Percentiles rank a stretch among this genome's conserved stretches.
phyloP scores from a whole-genome alignment of 1,284 basidiomycete species.

The Baeospora myosura region DNA sequence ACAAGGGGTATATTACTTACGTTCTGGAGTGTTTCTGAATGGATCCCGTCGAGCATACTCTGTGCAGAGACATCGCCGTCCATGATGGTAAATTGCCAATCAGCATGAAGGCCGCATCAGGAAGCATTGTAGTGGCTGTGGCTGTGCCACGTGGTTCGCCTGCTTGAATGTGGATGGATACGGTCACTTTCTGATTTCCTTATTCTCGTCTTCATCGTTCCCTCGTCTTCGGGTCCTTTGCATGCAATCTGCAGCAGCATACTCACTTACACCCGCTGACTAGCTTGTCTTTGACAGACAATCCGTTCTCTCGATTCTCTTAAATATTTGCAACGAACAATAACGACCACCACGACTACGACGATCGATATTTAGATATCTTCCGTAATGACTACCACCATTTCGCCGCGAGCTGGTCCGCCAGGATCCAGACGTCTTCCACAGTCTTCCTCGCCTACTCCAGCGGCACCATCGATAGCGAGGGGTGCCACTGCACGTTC shows the following conservation, averaged over 20 bases:
- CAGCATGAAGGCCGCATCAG: too few species aligned
- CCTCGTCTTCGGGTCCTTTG: not conserved
- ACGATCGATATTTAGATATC: too few species aligned
- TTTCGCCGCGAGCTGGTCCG: conserved; percentile 11
- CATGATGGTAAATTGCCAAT: too few species aligned
- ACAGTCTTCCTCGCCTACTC: conserved; percentile 36
- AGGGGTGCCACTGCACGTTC: conserved; percentile 44
- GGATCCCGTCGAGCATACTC: conserved; percentile 28
- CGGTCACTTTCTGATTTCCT: too few species aligned
- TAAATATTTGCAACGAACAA: conserved; percentile 8
- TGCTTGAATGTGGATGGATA: too few species aligned
- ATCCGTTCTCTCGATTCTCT: not conserved
- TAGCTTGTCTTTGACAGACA: conserved; percentile 8
- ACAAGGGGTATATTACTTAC: conserved; percentile 1
- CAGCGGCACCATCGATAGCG: conserved; percentile 27
- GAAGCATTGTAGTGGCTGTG: too few species aligned
- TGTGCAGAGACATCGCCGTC: too few species aligned
- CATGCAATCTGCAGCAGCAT: not conserved
- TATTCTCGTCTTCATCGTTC: not conserved
- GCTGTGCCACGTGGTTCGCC: too few species aligned
- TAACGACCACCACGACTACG: conserved; percentile 10
- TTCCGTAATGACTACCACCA: conserved; percentile 9
- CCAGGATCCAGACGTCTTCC: conserved; percentile 30
- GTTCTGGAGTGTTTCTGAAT: conserved; percentile 38
- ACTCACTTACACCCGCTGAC: not conserved